Evolutionary conservation across 2,329 filamentous ascomycete species (phyloP), one percentile per base, ranked within the genome.

Genomic region (Pseudogymnoascus sp.): DNA sequence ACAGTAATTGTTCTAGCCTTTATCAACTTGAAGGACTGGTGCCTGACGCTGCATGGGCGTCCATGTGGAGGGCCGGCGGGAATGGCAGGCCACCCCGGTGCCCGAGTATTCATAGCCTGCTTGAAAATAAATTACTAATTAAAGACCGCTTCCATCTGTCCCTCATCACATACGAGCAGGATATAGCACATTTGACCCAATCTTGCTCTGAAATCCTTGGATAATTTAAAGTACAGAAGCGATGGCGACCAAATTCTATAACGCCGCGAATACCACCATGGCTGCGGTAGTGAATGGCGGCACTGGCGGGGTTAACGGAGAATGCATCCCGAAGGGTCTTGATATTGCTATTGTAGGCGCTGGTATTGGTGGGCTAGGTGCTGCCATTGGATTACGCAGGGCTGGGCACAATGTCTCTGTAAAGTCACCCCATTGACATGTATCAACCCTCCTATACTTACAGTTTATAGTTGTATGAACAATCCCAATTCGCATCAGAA

Each of bases 401-500:
- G n/a, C 63, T 42, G 68, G 68, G 3, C 68, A 70, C 56, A 25
- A 68, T 38, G 66, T 69, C 5, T 44, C 38, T 12, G 66, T 69
- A 64, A 60, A 65, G 50, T 23, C 4, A 4, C 28, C 28, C 25
- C 28, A 28, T 14, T 28, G 7, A 23, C 60, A 16, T 62, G 16
- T 34, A 42, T 10, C n/a, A 31, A 16, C 40, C 6, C 28, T 16
- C 60, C 34, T 6, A 16, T 44, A 44, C 16, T 44, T 8, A 61
- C 38, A 23, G 14, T n/a, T 31, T 28, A 11, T 62, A 83, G 79
- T 64, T 86, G 0, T 82, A 78, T 60, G 84, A 87, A 67, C 79
- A 84, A 69, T 85, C 83, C 0, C 75, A 75, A 1, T 80, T 86
- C 36, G 79, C 80, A 14, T 80, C 76, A 60, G 84, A 87, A 71